phyloP scores from a whole-genome alignment of 129 eudicot genomes.

The Flaveria linearis region DNA sequence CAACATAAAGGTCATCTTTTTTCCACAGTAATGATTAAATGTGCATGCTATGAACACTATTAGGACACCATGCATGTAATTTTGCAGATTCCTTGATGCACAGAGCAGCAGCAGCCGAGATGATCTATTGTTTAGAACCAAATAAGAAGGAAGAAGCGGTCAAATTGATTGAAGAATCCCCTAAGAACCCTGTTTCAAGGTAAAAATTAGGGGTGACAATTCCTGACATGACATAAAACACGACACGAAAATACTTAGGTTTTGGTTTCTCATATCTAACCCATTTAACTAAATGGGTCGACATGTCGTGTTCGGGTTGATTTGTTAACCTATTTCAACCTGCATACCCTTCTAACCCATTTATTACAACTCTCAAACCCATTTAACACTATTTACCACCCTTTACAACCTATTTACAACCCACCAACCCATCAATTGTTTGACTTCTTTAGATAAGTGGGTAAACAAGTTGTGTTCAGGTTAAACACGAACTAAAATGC shows the following conservation, averaged over 20 bases:
- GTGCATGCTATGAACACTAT: not conserved
- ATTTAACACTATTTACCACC: not conserved
- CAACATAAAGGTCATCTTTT: conserved; percentile 66
- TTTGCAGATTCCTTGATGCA: conserved; percentile 89
- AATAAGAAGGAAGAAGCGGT: conserved; percentile 75
- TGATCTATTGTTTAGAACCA: conserved; percentile 78
- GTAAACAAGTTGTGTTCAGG: not conserved
- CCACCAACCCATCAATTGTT: too few relatives aligned
- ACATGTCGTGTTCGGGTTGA: not conserved
- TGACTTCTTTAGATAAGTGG: not conserved
- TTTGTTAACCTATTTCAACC: not conserved
- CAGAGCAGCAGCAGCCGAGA: conserved; percentile 92
- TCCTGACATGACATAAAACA: not conserved
- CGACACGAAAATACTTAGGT: not conserved
- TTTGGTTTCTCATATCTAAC: not conserved
- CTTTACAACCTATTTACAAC: too few relatives aligned
- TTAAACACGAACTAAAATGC: too few relatives aligned
- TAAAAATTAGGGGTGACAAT: conserved; percentile 25
- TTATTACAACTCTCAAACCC: not conserved
- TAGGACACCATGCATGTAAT: conserved; percentile 15
- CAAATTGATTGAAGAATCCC: conserved; percentile 68
- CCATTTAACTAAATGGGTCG: not conserved
- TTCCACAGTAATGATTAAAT: not conserved
- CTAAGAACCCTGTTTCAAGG: conserved; percentile 46
- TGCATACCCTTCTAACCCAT: not conserved